Conservation (phyloP, 2,329 filamentous ascomycete species). For the Colletotrichum lindemuthianum region DNA sequence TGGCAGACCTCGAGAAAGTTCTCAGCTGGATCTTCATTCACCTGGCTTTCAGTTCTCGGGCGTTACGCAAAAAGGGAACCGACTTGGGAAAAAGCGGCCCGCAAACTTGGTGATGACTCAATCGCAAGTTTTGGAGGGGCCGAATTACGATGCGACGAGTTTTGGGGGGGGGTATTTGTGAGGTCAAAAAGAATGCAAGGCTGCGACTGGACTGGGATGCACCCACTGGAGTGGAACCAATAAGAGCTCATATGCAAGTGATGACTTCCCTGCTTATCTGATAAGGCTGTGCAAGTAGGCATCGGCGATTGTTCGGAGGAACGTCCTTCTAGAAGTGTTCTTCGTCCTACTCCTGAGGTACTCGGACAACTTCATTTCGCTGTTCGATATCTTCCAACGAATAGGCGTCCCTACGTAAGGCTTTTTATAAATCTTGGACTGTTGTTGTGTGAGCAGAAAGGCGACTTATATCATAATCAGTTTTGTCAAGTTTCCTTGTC, state of each 20-base stretch:
- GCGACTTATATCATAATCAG: no score
- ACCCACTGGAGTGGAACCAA: slow-evolving; percentile 15
- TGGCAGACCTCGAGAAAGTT: slow-evolving; percentile 36
- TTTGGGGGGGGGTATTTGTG: slow-evolving; percentile 32
- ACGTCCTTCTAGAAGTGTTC: not conserved
- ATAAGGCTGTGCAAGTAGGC: slow-evolving; percentile 20
- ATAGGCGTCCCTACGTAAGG: no score
- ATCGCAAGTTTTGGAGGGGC: slow-evolving; percentile 35
- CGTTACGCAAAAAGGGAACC: slow-evolving; percentile 28
- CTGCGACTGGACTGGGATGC: slow-evolving; percentile 28
- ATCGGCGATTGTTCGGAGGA: not conserved
- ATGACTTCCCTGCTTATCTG: slow-evolving; percentile 20
- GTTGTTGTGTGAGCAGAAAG: no score
- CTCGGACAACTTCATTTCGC: no score
- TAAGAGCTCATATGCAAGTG: slow-evolving; percentile 10
- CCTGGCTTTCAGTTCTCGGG: slow-evolving; percentile 31
- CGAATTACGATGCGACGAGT: slow-evolving; percentile 29
- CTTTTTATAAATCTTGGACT: no score
- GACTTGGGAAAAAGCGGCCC: slow-evolving; percentile 31
- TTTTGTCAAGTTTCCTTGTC: no score
- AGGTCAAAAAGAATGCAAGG: slow-evolving; percentile 35
- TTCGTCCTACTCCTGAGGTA: not conserved
- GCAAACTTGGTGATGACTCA: slow-evolving; percentile 31
- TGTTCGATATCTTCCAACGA: no score
- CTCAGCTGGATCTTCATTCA: slow-evolving; percentile 35